phyloP scores from a whole-genome alignment of 2,329 filamentous ascomycete species.

The Dryadomyces quercivorus region DNA sequence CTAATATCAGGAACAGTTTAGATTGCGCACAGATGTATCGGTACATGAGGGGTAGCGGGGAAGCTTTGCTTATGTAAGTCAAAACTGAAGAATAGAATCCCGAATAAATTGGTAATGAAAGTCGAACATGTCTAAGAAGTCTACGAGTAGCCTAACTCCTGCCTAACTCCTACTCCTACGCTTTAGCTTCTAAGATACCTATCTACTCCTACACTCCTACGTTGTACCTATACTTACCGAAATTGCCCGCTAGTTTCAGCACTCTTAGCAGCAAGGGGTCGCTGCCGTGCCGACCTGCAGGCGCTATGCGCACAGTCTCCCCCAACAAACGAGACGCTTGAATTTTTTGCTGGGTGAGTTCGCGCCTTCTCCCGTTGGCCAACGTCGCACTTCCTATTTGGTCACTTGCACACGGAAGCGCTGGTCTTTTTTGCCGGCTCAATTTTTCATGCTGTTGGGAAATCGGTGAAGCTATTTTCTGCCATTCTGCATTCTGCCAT shows the following conservation, averaged over 20 bases:
- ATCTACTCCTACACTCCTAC: no score
- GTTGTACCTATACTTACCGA: background rate
- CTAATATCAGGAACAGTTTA: no score
- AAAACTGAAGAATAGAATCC: background rate
- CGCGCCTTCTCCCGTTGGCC: slow-evolving; percentile 10
- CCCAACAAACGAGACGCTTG: slow-evolving; percentile 12
- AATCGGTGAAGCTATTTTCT: slow-evolving; percentile 4
- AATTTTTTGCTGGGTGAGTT: slow-evolving; percentile 7
- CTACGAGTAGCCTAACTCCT: no score
- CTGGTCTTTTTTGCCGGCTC: background rate
- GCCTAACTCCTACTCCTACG: no score
- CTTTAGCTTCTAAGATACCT: no score
- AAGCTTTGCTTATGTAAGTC: background rate
- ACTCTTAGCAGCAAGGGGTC: background rate
- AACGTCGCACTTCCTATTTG: background rate
- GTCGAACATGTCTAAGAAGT: no score
- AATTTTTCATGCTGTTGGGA: slow-evolving; percentile 11
- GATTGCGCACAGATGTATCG: background rate
- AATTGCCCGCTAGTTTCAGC: background rate
- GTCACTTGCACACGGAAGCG: background rate
- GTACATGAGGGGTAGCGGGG: background rate
- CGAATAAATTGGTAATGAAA: no score
- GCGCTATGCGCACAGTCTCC: background rate
- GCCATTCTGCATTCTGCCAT: slow-evolving; percentile 11
- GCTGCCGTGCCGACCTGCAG: slow-evolving; percentile 6